A percentile compares a stretch with the other conserved stretches of the same genome.
These are phyloP conservation scores for Cornus controversa DNA, from an alignment of 148 eudicot genomes.

Conservation along the genomic window DNA sequence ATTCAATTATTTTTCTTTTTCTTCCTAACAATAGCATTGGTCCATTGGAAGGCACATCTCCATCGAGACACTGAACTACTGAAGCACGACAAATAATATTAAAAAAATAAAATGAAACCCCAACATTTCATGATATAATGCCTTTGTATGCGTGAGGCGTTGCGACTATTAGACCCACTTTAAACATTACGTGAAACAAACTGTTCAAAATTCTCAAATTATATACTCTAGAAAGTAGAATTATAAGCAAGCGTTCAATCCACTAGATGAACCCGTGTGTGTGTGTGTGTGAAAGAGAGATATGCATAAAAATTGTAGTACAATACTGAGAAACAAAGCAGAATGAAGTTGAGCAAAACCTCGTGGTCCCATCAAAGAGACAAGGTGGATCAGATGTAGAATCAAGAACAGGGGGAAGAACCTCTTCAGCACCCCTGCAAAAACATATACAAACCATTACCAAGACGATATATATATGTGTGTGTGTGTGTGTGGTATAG, in stretches of 20 bases:
- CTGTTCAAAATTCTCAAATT: too few species aligned
- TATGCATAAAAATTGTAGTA: neutral
- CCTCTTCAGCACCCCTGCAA: constrained; percentile 7
- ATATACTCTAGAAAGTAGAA: neutral
- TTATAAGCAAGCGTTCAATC: neutral
- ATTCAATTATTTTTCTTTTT: too few species aligned
- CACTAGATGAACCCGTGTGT: neutral
- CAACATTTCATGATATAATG: too few species aligned
- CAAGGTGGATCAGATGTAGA: constrained; percentile 13
- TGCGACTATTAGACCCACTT: too few species aligned
- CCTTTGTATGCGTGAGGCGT: too few species aligned
- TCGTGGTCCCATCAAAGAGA: constrained; percentile 18
- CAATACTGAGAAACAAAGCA: neutral
- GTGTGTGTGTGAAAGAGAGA: neutral
- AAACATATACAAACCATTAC: neutral
- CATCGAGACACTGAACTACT: too few species aligned
- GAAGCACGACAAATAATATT: neutral
- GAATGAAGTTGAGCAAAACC: constrained; percentile 9
- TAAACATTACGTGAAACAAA: neutral
- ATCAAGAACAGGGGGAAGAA: constrained; percentile 18
- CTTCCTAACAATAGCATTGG: too few species aligned
- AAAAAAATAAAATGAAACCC: neutral
- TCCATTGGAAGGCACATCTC: too few species aligned
- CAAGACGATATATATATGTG: neutral
- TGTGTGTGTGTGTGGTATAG: neutral